A percentile compares a stretch with the other conserved stretches of the same genome.
Evolutionary conservation across 257 asterid genomes (phyloP).

Genomic region (Petunia axillaris): DNA sequence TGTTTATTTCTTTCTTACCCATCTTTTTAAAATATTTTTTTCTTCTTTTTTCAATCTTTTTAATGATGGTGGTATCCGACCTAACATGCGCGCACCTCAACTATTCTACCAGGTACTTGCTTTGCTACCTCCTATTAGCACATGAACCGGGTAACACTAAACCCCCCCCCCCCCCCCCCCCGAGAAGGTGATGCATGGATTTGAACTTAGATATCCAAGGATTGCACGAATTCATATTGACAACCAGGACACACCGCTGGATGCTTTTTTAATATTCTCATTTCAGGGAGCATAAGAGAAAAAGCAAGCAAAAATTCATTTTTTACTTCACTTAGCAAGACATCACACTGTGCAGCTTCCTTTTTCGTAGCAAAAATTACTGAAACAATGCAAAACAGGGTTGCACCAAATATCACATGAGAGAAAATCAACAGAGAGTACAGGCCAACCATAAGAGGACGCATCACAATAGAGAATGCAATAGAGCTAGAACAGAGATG

Average conservation of each 20-base stretch:
- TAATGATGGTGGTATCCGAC: too few relatives aligned
- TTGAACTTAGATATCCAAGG: too few relatives aligned
- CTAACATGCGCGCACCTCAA: too few relatives aligned
- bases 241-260: too few relatives aligned
- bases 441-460: slow-evolving; percentile 13
- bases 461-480: slow-evolving; percentile 11
- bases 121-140: too few relatives aligned
- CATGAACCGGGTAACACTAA: too few relatives aligned
- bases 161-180: too few relatives aligned
- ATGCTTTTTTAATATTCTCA: not conserved
- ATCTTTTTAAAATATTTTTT: not conserved
- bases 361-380: not conserved
- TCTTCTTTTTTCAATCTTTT: too few relatives aligned
- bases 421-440: not conserved
- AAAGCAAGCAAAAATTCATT: not conserved
- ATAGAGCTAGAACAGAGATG: slow-evolving; percentile 2
- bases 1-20: not conserved
- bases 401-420: slow-evolving; percentile 20
- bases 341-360: not conserved
- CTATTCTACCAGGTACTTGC: too few relatives aligned
- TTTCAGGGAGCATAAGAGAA: not conserved
- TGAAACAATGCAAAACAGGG: slow-evolving; percentile 10
- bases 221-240: too few relatives aligned
- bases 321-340: not conserved
- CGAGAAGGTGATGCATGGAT: too few relatives aligned